Conservation (phyloP, 495 filamentous ascomycete genomes). For the Rhypophila decipiens region DNA sequence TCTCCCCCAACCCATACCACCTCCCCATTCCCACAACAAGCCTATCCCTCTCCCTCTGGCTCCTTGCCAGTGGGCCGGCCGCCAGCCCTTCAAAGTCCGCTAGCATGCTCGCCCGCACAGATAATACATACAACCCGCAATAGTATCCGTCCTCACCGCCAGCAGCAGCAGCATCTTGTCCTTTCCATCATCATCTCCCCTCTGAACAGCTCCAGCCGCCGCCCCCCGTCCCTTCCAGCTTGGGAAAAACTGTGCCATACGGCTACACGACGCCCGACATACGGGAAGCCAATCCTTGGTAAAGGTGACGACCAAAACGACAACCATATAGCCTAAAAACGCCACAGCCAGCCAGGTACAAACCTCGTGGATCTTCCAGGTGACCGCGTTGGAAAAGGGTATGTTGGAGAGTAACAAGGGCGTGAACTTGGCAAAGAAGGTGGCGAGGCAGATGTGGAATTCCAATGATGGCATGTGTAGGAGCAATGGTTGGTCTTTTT, state of each 20-base stretch:
- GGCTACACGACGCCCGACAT: too few relatives aligned
- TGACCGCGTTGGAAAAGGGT: neutral
- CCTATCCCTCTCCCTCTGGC: neutral
- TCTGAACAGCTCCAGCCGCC: neutral
- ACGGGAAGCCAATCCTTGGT: too few relatives aligned
- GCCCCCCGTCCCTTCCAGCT: too few relatives aligned
- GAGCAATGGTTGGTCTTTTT: too few relatives aligned
- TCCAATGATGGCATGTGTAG: too few relatives aligned
- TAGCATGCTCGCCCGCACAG: neutral
- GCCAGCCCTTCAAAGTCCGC: neutral
- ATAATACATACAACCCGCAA: neutral
- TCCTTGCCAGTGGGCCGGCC: too few relatives aligned
- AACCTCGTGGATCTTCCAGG: neutral
- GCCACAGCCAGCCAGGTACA: neutral
- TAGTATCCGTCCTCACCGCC: neutral
- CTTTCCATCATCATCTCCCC: neutral
- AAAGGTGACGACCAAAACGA: neutral
- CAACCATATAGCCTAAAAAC: neutral
- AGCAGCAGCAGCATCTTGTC: neutral
- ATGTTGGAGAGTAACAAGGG: neutral
- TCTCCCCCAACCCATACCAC: neutral
- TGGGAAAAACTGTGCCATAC: too few relatives aligned
- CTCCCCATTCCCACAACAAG: neutral
- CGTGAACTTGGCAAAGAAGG: neutral
- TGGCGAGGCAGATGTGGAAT: neutral